Base-by-base conservation (phyloP, 2,329 filamentous ascomycete species). In the Phaeosphaeria sp. region DNA sequence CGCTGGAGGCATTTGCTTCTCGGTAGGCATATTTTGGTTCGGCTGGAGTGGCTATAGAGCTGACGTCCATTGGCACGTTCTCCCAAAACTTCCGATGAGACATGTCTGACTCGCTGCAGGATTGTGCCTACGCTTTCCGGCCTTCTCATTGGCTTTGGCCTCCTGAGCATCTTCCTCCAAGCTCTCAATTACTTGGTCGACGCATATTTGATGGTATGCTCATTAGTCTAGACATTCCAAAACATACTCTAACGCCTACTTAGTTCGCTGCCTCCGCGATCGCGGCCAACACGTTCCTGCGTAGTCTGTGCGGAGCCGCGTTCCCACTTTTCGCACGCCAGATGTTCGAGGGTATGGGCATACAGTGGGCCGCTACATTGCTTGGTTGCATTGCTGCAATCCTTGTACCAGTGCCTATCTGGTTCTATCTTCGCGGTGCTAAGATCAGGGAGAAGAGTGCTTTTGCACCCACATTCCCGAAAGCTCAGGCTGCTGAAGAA, bases 121-220 rank as follows among this genome's bases (percentile, higher is more conserved):
- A 78, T 78, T 24, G 76, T 76, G 5, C 77, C 77, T 5, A 77
- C 76, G 1, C 55, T 78, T 1, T 76, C 74, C 40, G 85, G 85
- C 11, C 57, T 87, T 0, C 78, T 84, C 49, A 85, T 83, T 3
- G 85, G 85, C 0, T 86, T 86, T 54, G 85, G 85, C 2, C 78
- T 87, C 13, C 72, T 87, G 63, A 77, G 80, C 33, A 86, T 87
- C 59, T 87, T 87, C 73, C 76, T 88, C 18, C 84, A 86, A 63
- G 75, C 81, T 33, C 78, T 87, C 64, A 87, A 87, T 66, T 87
- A 87, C 63, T 74, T 87, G n/a, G 84, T 87, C 46, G 85, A 87
- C 60, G 82, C 84, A 0, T 87, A 87, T 67, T 77, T 87, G 40
- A 85, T 86, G 76, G 70, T 72, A 64, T 51, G 67, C 11, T 18